Evolutionary conservation across 1,284 basidiomycete genomes (phyloP).

Genomic region (Leccinum brunneo-olivaceum): DNA sequence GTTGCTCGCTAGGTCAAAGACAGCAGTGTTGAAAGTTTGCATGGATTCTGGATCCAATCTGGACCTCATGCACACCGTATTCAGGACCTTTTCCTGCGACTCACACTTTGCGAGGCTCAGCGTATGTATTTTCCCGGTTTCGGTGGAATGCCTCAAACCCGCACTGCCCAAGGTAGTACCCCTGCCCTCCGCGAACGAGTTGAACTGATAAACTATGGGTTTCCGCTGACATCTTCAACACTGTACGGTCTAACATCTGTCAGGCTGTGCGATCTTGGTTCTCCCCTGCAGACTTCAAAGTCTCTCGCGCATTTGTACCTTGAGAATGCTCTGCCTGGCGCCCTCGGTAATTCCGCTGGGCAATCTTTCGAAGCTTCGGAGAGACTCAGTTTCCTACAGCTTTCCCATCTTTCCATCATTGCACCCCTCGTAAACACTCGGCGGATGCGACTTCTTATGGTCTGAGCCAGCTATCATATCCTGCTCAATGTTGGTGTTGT

Average conservation of each 20-base stretch:
- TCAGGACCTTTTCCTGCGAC: slow-evolving; percentile 16
- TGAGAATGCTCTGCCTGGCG: slow-evolving; percentile 25
- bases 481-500: slow-evolving; percentile 17
- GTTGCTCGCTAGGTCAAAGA: slow-evolving; percentile 35
- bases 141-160: too few relatives aligned
- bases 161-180: too few relatives aligned
- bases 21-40: slow-evolving; percentile 25
- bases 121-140: slow-evolving; percentile 17
- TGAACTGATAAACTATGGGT: slow-evolving; percentile 23
- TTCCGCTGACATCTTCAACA: slow-evolving; percentile 26
- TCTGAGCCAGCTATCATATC: slow-evolving; percentile 8
- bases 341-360: background rate
- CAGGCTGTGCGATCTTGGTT: slow-evolving; percentile 21
- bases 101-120: slow-evolving; percentile 8
- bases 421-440: slow-evolving; percentile 13
- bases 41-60: slow-evolving; percentile 14
- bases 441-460: slow-evolving; percentile 6
- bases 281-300: slow-evolving; percentile 19
- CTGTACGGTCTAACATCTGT: slow-evolving; percentile 28
- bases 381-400: slow-evolving; percentile 14
- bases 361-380: slow-evolving; percentile 1
- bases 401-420: slow-evolving; percentile 18
- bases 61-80: slow-evolving; percentile 19
- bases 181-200: slow-evolving; percentile 29
- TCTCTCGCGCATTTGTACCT: slow-evolving; percentile 26